These are phyloP conservation scores for Fusarium sp. DNA, from an alignment of 2,329 filamentous ascomycete genomes.

Conservation along the genomic window DNA sequence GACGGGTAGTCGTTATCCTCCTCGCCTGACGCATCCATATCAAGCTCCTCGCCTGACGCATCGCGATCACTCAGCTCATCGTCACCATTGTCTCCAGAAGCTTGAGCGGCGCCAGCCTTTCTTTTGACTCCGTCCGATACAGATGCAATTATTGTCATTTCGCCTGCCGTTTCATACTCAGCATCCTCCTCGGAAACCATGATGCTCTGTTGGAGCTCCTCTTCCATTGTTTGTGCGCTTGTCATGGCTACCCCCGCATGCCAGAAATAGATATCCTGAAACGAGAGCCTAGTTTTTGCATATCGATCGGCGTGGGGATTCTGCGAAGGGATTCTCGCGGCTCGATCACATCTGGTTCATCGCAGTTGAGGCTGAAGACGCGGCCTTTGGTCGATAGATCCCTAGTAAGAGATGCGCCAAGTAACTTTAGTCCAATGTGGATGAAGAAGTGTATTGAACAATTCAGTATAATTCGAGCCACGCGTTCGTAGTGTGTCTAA, in stretches of 20 bases:
- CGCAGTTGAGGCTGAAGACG: conserved; percentile 34
- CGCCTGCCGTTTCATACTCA: conserved; percentile 52
- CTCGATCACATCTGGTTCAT: conserved; percentile 41
- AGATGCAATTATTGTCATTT: conserved; percentile 39
- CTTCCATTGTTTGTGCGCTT: conserved; percentile 64
- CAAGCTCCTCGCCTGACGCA: conserved; percentile 54
- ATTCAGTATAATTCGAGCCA: conserved; percentile 1
- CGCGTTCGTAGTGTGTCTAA: conserved; percentile 20
- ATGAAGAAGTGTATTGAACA: conserved; percentile 1
- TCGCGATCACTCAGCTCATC: conserved; percentile 52
- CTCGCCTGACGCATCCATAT: conserved; percentile 56
- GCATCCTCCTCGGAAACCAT: conserved; percentile 61
- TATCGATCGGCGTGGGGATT: conserved; percentile 42
- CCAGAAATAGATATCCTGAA: conserved; percentile 30
- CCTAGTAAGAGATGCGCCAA: conserved; percentile 6
- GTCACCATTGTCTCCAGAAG: conserved; percentile 44
- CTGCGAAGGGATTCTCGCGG: conserved; percentile 38
- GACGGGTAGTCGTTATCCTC: conserved; percentile 50
- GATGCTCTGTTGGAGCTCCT: conserved; percentile 66
- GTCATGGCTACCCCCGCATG: conserved; percentile 53
- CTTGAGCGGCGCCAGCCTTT: conserved; percentile 2
- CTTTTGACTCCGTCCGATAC: conserved; percentile 5
- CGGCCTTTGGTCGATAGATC: conserved; percentile 32
- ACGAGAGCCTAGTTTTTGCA: conserved; percentile 39
- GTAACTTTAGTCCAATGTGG: conserved; percentile 1